These are phyloP conservation scores for Colletotrichum melonis DNA, from an alignment of 2,329 filamentous ascomycete species.

Conservation along the genomic window DNA sequence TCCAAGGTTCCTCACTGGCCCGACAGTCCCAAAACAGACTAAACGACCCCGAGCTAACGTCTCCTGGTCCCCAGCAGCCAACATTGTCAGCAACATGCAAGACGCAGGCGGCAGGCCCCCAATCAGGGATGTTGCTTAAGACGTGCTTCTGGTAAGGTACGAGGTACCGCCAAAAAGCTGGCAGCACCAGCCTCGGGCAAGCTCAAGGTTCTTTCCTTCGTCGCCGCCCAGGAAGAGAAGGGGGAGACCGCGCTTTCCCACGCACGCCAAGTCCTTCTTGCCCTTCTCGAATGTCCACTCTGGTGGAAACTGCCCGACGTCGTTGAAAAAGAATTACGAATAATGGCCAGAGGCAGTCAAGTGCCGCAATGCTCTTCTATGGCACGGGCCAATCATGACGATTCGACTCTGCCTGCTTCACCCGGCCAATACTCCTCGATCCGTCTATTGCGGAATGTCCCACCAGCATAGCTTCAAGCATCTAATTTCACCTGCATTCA, in stretches of 20 bases:
- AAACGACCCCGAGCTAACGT: background rate
- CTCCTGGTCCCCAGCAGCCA: constrained; percentile 21
- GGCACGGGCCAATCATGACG: constrained; percentile 30
- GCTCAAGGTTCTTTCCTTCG: background rate
- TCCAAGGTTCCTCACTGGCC: constrained; percentile 24
- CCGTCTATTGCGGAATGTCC: background rate
- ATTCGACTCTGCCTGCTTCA: constrained; percentile 21
- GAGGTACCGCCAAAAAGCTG: background rate
- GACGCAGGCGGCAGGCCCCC: background rate
- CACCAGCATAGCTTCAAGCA: background rate
- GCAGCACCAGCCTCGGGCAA: background rate
- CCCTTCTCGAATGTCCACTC: constrained; percentile 9
- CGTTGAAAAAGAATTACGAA: constrained; percentile 27
- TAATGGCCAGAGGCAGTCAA: constrained; percentile 30
- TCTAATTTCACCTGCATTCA: constrained; percentile 12
- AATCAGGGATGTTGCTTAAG: background rate
- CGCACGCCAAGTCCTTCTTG: constrained; percentile 10
- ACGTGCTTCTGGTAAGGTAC: background rate
- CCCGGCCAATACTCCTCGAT: constrained; percentile 11
- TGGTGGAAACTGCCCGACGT: constrained; percentile 33
- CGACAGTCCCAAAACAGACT: background rate
- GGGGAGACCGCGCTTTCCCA: background rate
- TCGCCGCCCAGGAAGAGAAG: background rate
- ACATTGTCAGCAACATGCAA: constrained; percentile 1
- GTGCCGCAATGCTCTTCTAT: background rate